Evolutionary conservation across 306 rosid species (phyloP), one percentile per base, ranked within the genome.

Genomic region (Ammopiptanthus mongolicus): DNA sequence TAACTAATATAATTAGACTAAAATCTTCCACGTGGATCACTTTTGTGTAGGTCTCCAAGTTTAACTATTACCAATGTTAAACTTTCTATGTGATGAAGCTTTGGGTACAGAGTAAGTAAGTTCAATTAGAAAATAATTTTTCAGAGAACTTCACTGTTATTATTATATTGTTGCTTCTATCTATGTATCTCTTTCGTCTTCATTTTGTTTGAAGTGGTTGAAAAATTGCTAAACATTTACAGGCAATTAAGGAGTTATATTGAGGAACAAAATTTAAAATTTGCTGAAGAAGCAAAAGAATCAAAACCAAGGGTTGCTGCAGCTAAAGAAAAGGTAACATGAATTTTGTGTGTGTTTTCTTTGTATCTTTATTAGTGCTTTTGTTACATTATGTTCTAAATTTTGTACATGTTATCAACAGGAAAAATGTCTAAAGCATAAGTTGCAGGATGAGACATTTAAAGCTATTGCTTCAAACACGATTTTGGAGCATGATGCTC

Each of bases 81-180:
- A 61, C 25, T 33, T 69, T 78, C 39, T 85, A 84, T 86, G 59
- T 79, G 88, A 81, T 15, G 78, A 84, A 84, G 80, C 76, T 69
- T n/a, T 81, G 19, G 44, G 58, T 55, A 78, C 85, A 18, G 55
- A 5, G 88, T 84, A 69, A 81, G 88, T 50, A 25, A 15, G 29
- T n/a, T 55, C 50, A 31, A 17, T 8, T 3, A 5, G 36, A 63
- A 69, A 69, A 78, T 46, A 42, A 8, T 3, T 47, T 15, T 77
- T 7, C 11, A 0, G 46, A 46, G 36, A 47, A 47, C 59, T 25
- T 48, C n/a, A n/a, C n/a, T 61, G 42, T 22, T 46, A 0, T 63
- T 31, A 3, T 31, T 3, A 0, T 34, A 0, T 34, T 0, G 39
- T 6, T 34, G 6, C 13, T 31, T 29, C 23, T 55, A 6, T 22